These are phyloP conservation scores for Mycoemilia scoparia DNA, from an alignment of 192 early-diverging fungal species.

Conservation along the genomic window DNA sequence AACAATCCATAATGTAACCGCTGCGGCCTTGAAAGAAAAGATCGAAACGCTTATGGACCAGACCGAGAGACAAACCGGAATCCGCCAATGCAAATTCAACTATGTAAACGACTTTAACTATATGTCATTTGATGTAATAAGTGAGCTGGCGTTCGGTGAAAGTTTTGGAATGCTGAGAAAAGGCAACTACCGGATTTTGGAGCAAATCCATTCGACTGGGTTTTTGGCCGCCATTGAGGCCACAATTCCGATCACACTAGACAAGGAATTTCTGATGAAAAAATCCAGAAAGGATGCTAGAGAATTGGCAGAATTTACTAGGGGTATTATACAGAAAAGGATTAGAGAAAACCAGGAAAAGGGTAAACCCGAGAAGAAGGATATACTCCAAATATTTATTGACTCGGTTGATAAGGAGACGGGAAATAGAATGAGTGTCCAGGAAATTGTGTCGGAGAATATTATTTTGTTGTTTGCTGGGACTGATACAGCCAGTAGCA, in stretches of 20 bases:
- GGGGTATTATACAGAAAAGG: too few species aligned
- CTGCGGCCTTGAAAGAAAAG: constrained; percentile 7
- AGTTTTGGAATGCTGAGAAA: constrained; percentile 10
- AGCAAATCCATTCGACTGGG: neutral
- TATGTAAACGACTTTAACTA: constrained; percentile 9
- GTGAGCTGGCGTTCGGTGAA: constrained; percentile 15
- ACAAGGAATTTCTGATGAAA: too few species aligned
- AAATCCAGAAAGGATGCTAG: too few species aligned
- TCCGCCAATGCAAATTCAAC: constrained; percentile 2
- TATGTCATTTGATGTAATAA: constrained; percentile 12
- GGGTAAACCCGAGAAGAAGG: constrained; percentile 8
- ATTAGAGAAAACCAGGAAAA: too few species aligned
- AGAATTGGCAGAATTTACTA: too few species aligned
- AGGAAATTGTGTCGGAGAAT: constrained; percentile 12
- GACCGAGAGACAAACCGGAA: neutral
- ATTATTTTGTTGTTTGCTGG: constrained; percentile 14
- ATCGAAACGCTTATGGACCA: constrained; percentile 5
- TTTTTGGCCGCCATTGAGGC: neutral
- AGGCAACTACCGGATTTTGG: constrained; percentile 4
- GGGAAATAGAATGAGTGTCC: constrained; percentile 10
- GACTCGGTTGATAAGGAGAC: constrained; percentile 21
- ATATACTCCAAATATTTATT: constrained; percentile 19
- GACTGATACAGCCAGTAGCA: constrained; percentile 16
- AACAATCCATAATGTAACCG: constrained; percentile 10
- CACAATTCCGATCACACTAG: too few species aligned